phyloP scores from a whole-genome alignment of 2,329 filamentous ascomycete genomes.

The Penicillium sp. region DNA sequence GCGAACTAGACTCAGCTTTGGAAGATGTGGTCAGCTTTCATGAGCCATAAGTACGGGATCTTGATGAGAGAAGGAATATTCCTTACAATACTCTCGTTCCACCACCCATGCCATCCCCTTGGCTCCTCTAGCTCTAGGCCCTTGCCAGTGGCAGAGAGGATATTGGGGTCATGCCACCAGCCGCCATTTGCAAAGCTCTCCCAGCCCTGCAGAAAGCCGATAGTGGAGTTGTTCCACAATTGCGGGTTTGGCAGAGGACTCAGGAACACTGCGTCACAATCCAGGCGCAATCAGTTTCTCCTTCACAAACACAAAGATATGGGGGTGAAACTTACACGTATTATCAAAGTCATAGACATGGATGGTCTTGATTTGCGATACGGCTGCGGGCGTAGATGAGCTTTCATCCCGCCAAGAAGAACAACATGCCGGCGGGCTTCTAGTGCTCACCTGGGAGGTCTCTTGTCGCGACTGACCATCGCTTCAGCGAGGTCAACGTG shows the following conservation, averaged over 20 bases:
- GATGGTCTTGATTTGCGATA: slow-evolving; percentile 66
- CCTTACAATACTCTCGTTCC: slow-evolving; percentile 81
- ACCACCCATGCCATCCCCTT: slow-evolving; percentile 85
- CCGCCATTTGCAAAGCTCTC: slow-evolving; percentile 76
- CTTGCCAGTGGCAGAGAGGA: slow-evolving; percentile 78
- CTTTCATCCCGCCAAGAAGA: no score
- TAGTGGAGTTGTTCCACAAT: slow-evolving; percentile 73
- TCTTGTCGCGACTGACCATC: slow-evolving; percentile 76
- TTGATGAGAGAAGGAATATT: slow-evolving; percentile 21
- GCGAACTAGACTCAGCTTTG: slow-evolving; percentile 62
- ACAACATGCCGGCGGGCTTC: no score
- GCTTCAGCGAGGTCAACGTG: slow-evolving; percentile 69
- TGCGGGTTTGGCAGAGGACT: slow-evolving; percentile 84
- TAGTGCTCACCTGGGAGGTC: slow-evolving; percentile 58
- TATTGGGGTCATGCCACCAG: slow-evolving; percentile 93
- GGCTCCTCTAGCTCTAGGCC: slow-evolving; percentile 76
- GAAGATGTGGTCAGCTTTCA: slow-evolving; percentile 17
- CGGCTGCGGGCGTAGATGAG: slow-evolving; percentile 36
- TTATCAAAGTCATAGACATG: slow-evolving; percentile 99
- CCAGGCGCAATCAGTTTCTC: no score
- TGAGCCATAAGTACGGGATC: neutral
- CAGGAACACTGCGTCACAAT: slow-evolving; percentile 62
- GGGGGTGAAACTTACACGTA: slow-evolving; percentile 54
- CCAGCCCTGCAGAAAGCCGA: slow-evolving; percentile 68
- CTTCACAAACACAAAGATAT: no score